Evolutionary conservation across 495 filamentous ascomycete species (phyloP).

Genomic region (Xylaria intraflava): DNA sequence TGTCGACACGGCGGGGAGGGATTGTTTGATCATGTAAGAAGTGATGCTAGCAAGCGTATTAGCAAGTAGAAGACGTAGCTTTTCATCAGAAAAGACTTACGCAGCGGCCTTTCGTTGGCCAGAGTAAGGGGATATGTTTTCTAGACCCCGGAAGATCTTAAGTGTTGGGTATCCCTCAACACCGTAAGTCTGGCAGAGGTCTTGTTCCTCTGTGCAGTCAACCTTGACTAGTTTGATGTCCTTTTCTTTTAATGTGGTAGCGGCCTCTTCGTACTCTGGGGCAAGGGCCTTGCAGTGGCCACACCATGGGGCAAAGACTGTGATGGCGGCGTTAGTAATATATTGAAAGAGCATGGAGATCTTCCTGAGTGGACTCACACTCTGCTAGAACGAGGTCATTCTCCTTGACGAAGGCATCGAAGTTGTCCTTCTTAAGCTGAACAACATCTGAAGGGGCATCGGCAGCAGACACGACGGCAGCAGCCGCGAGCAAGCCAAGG

Average conservation of each 20-base stretch:
- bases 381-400: slow-evolving; percentile 78
- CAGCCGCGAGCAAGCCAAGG: slow-evolving; percentile 54
- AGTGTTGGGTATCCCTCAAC: slow-evolving; percentile 97
- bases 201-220: slow-evolving; percentile 91
- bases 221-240: slow-evolving; percentile 87
- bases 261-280: slow-evolving; percentile 83
- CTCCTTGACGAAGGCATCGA: slow-evolving; percentile 74
- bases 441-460: slow-evolving; percentile 66
- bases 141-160: slow-evolving; percentile 95
- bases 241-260: slow-evolving; percentile 91
- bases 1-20: slow-evolving; percentile 81
- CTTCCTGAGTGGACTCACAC: slow-evolving; percentile 46
- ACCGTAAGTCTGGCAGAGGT: slow-evolving; percentile 81
- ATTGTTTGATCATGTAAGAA: slow-evolving; percentile 99
- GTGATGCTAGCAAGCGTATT: slow-evolving; percentile 60
- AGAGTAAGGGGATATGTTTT: slow-evolving; percentile 73
- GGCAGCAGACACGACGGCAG: slow-evolving; percentile 53
- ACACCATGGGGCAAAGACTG: slow-evolving; percentile 69
- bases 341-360: background rate
- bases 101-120: slow-evolving; percentile 86
- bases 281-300: slow-evolving; percentile 82
- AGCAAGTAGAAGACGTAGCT: slow-evolving; percentile 13
- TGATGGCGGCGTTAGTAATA: slow-evolving; percentile 4
- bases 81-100: slow-evolving; percentile 47
- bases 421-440: slow-evolving; percentile 77